Conservation (phyloP, 1,284 basidiomycete genomes). For the Meira nashicola region DNA sequence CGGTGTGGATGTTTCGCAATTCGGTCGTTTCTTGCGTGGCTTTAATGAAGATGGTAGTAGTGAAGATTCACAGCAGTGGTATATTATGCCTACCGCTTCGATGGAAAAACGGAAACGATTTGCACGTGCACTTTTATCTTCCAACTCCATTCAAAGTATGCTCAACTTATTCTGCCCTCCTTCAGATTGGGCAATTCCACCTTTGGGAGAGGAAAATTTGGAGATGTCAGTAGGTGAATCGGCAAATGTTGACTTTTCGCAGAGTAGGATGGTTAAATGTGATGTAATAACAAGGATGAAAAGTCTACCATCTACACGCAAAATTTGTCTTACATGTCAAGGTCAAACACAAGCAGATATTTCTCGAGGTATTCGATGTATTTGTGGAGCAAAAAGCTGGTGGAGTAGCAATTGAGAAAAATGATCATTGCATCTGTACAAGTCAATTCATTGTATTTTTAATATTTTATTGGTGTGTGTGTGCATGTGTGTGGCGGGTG, state of each 20-base stretch:
- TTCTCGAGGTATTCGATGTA: not conserved
- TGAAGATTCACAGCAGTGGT: not conserved
- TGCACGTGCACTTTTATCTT: too few relatives aligned
- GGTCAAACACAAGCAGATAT: constrained; percentile 1
- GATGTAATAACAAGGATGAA: too few relatives aligned
- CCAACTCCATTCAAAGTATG: too few relatives aligned
- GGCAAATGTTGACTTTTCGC: too few relatives aligned
- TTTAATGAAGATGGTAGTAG: not conserved
- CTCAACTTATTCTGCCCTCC: too few relatives aligned
- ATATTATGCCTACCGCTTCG: too few relatives aligned
- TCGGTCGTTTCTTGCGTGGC: not conserved
- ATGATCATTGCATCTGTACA: not conserved
- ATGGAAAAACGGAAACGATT: too few relatives aligned
- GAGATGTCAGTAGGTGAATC: too few relatives aligned
- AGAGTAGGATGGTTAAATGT: too few relatives aligned
- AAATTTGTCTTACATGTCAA: not conserved
- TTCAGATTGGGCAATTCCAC: too few relatives aligned
- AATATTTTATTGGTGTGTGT: not conserved
- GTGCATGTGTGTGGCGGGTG: not conserved
- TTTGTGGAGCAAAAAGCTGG: not conserved
- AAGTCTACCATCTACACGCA: not conserved
- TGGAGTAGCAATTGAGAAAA: not conserved
- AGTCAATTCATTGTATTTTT: constrained; percentile 8
- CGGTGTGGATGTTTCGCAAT: constrained; percentile 1
- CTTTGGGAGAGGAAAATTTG: too few relatives aligned